Base-by-base conservation (phyloP, 331 rosid genomes). In the Arachis monticola region DNA sequence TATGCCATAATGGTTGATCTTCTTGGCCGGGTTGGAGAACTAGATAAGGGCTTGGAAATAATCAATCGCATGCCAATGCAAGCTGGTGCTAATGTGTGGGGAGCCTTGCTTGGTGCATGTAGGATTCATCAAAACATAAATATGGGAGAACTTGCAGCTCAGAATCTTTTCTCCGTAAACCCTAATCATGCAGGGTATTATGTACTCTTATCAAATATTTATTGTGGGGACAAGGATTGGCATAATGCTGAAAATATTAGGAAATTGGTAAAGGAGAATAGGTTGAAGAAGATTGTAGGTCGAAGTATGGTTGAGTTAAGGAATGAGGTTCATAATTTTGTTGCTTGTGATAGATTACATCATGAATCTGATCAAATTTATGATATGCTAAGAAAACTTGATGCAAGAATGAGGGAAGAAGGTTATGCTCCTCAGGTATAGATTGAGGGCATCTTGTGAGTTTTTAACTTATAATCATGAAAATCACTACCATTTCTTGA, bases 91-190 rank as follows among this genome's bases (percentile, higher is more conserved):
- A 82, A 86, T 70, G 91, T 87, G 67, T 91, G 93, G 97, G 93
- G 92, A 58, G 93, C 97, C 80, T 77, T 91, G 68, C 91, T 91
- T 10, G 91, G 97, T 42, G 93, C 92, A 8, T 87, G 93, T 52
- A 79, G 92, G 61, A 83, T 91, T 76, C 93, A 87, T 84, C 87
- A 89, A 56, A 80, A 87, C 42, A 50, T 71, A 55, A 78, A 83
- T 79, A 74, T 91, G 30, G 97, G 96, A 61, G 93, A 93, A 83
- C 51, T 89, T 77, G 88, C 89, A 46, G 91, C 98, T 44, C 80
- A 75, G 60, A 85, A 84, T 75, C 91, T 91, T 70, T 79, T 85
- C 63, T 44, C 61, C 35, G 77, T 87, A 80, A 89, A 89, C 61
- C 87, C 88, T 63, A 77, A 63, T 60, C 89, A 87, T 61, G 86